phyloP scores from a whole-genome alignment of 169 alveolate species.

The Plasmodium inui region DNA sequence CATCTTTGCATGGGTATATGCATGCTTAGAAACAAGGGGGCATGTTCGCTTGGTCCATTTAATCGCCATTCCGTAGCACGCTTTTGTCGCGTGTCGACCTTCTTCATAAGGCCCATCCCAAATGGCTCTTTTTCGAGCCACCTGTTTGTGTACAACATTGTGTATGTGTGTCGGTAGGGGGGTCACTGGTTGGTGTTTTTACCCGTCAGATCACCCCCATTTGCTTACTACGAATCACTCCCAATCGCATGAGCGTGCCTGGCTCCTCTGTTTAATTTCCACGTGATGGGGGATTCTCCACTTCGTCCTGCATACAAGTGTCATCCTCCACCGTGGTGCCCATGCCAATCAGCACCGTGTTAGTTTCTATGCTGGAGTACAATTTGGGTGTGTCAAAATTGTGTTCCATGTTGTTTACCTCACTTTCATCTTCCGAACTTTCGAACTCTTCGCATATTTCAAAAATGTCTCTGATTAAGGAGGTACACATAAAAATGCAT shows the following conservation, averaged over 20 bases:
- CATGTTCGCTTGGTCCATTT: background rate
- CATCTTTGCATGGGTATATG: background rate
- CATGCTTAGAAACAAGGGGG: background rate
- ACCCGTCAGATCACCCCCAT: background rate
- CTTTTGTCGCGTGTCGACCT: background rate
- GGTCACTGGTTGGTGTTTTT: background rate
- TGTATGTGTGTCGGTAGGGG: too few species aligned
- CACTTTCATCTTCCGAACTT: slow-evolving; percentile 55
- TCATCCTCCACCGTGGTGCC: background rate
- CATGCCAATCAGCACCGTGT: slow-evolving; percentile 19
- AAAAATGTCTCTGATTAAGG: slow-evolving; percentile 13
- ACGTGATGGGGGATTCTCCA: background rate
- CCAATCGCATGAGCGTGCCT: background rate
- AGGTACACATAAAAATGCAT: background rate
- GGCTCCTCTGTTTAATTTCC: background rate
- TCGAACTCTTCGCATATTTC: slow-evolving; percentile 67
- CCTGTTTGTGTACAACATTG: background rate
- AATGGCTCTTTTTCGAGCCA: background rate
- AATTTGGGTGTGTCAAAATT: background rate
- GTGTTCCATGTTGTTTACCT: background rate
- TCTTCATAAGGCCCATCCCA: background rate
- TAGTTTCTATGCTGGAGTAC: slow-evolving; percentile 23
- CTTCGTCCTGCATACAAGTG: background rate
- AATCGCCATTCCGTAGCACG: background rate
- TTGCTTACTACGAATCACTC: too few species aligned